Evolutionary conservation across 495 filamentous ascomycete species (phyloP), one percentile per base, ranked within the genome.

Genomic region (Peziza echinospora): DNA sequence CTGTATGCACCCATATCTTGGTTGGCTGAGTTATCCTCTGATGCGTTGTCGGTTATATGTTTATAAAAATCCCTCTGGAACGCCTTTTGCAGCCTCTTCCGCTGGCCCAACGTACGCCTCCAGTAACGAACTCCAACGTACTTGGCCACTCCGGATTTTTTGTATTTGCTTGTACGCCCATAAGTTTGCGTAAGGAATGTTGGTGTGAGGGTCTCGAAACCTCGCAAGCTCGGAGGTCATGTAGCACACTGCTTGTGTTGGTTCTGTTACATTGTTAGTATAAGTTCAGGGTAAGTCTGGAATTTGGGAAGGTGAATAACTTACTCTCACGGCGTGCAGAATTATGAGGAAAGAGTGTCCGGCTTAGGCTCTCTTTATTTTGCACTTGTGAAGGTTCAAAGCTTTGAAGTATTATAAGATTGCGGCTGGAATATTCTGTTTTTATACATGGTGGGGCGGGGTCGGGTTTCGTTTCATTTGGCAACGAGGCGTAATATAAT

Each of bases 161-260:
- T 75, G 73, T 21, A 82, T 76, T 63, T 84, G 72, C 45, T 70
- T 69, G 60, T 80, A 89, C 6, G 82, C 84, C 49, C 77, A 76
- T 21, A 72, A 63, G 54, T 80, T 83, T 28, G 71, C 70, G 60
- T 82, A 92, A 8, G 79, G 72, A 21, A 92, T 67, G 0, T 77
- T 77, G 0, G 84, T 91, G 50, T 67, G 69, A 0, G 81, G 79
- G 54, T 92, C 83, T 26, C 75, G 68, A 60, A 83, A 89, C 40
- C 69, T 73, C 19, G 84, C 83, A 34, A 78, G 76, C 43, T 80
- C 72, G 52, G 76, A 75, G 7, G 84, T 89, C 60, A 92, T 86
- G 45, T 76, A 75, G 60, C 84, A 92, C 43, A 77, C 67, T 43
- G 71, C 59, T 60, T 69, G 58, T 57, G 60, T 57, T 47, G 67